Conservation (phyloP, 331 rosid species). For the Rosa hybrid region DNA sequence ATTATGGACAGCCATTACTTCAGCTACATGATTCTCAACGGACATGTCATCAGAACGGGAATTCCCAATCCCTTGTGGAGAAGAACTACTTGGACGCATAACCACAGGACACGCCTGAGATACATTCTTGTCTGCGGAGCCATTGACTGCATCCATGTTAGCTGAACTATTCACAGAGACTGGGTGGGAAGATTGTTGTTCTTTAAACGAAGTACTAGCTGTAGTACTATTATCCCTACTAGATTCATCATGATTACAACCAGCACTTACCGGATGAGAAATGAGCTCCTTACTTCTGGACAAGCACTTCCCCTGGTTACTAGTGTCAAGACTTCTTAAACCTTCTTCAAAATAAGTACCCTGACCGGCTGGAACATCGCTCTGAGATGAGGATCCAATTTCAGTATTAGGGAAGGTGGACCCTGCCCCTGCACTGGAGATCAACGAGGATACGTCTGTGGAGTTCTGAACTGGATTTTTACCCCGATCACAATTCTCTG, state of each 20-base stretch:
- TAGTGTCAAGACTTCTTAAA: constrained; percentile 44
- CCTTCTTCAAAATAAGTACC: constrained; percentile 44
- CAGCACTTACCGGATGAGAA: constrained; percentile 75
- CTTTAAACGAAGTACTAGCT: constrained; percentile 76
- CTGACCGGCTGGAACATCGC: constrained; percentile 18
- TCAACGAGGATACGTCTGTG: constrained; percentile 38
- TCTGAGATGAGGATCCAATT: constrained; percentile 40
- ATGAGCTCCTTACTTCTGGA: constrained; percentile 66
- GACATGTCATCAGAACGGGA: constrained; percentile 40
- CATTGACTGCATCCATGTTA: constrained; percentile 64
- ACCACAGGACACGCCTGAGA: constrained; percentile 49
- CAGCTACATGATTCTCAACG: constrained; percentile 42
- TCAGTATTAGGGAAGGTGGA: constrained; percentile 39
- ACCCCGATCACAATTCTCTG: constrained; percentile 30
- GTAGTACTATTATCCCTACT: constrained; percentile 60
- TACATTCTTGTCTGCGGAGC: constrained; percentile 51
- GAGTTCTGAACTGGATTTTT: constrained; percentile 44
- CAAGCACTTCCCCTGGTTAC: constrained; percentile 48
- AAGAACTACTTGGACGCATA: constrained; percentile 49
- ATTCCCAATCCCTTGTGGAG: constrained; percentile 47
- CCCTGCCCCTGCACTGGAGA: constrained; percentile 42
- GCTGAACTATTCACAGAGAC: constrained; percentile 67
- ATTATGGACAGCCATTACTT: constrained; percentile 30
- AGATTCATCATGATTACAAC: constrained; percentile 57
- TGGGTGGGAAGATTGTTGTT: constrained; percentile 67